Percentiles rank a stretch among this genome's conserved stretches.
phyloP scores from a whole-genome alignment of 1,139 yeast genomes.

The Diutina neorugosa region DNA sequence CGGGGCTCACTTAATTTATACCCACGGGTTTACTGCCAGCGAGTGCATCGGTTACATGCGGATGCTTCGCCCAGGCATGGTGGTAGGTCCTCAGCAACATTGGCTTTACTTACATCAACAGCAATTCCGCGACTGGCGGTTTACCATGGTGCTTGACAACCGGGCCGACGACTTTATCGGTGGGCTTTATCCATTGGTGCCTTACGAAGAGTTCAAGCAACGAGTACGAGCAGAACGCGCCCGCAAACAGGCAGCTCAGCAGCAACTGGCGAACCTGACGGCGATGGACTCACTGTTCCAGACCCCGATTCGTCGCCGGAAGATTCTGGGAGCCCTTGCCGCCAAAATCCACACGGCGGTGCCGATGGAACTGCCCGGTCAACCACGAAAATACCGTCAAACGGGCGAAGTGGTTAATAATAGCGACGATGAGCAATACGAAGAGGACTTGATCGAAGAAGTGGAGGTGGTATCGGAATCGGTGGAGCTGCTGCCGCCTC shows the following conservation, averaged over 20 bases:
- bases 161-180: constrained; percentile 64
- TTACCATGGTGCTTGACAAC: constrained; percentile 75
- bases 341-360: constrained; percentile 64
- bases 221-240: constrained; percentile 10
- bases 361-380: constrained; percentile 92
- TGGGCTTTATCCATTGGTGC: constrained; percentile 61
- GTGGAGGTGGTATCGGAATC: constrained; percentile 12
- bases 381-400: constrained; percentile 64
- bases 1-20: constrained; percentile 92
- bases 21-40: constrained; percentile 93
- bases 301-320: constrained; percentile 66
- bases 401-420: constrained; percentile 9
- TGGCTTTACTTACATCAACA: constrained; percentile 95
- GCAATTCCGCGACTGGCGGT: constrained; percentile 92
- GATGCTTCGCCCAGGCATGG: constrained; percentile 97
- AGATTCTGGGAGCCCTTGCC: constrained; percentile 58
- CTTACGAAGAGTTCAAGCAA: constrained; percentile 41
- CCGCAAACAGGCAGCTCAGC: not conserved
- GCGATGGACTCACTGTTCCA: constrained; percentile 35
- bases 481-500: constrained; percentile 32
- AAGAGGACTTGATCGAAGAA: constrained; percentile 17
- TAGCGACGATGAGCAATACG: constrained; percentile 10
- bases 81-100: constrained; percentile 98
- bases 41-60: constrained; percentile 96
- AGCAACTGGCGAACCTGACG: not conserved